phyloP scores from a whole-genome alignment of 306 rosid species.

The Vigna angularis region DNA sequence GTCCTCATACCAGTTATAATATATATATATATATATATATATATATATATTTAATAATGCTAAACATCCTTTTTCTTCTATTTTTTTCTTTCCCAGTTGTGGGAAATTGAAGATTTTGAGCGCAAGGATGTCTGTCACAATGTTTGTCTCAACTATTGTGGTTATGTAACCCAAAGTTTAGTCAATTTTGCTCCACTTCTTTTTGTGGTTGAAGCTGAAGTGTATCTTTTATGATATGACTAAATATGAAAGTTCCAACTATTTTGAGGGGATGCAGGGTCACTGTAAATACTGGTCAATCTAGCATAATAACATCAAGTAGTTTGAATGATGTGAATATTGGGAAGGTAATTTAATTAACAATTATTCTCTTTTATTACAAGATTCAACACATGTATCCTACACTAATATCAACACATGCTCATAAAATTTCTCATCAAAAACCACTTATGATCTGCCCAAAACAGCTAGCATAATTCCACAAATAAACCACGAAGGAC shows the following conservation, averaged over 20 bases:
- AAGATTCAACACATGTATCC: too few relatives aligned
- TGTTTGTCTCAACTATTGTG: constrained; percentile 73
- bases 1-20: too few relatives aligned
- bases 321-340: constrained; percentile 46
- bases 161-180: constrained; percentile 66
- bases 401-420: too few relatives aligned
- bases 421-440: too few relatives aligned
- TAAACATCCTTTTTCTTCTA: constrained; percentile 30
- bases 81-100: constrained; percentile 58
- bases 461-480: too few relatives aligned
- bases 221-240: too few relatives aligned
- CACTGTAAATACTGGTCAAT: constrained; percentile 52
- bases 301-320: constrained; percentile 58
- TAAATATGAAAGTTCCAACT: too few relatives aligned
- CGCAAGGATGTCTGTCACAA: constrained; percentile 58
- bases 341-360: too few relatives aligned
- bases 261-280: constrained; percentile 60
- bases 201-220: constrained; percentile 31
- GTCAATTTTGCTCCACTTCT: constrained; percentile 28
- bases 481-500: too few relatives aligned
- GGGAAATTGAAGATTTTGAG: constrained; percentile 74
- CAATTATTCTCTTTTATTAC: too few relatives aligned
- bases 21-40: too few relatives aligned
- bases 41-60: constrained; percentile 34
- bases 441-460: too few relatives aligned